Base-by-base conservation (phyloP, 2,329 filamentous ascomycete species). In the Nannizzia gypsea region DNA sequence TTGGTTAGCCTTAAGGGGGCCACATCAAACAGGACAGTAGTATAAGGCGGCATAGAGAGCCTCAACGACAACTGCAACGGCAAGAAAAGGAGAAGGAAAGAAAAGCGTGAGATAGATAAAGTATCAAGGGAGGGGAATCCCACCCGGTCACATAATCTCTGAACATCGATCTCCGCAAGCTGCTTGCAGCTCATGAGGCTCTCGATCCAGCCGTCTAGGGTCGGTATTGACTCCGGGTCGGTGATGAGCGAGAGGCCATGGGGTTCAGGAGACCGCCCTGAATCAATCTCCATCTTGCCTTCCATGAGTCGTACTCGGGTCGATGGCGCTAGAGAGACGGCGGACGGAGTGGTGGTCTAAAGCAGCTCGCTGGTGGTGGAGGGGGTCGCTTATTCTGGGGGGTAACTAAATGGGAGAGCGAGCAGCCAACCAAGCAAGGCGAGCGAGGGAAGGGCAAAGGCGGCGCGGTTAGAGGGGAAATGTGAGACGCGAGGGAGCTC, bases 111-210 rank as follows among this genome's bases (percentile, higher is more conserved):
- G 31, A 13, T 59, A 34, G 44, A 46, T 15, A 59, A 17, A 26
- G 26, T 5, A 3, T 36, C 31, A 36, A 54, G n/a, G 26, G 50
- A 28, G 28, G 6, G 38, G 24, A 20, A 20, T 34, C 84, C 70
- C 78, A 95, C 92, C 87, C 96, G 95, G 74, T 97, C 93, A 80
- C 93, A 99, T 72, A 99, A 84, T 74, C 92, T 87, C 79, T 95
- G 90, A 64, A 99, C 93, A 73, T 99, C 93, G 66, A 83, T 81
- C 80, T 99, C 93, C 63, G 89, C 85, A 75, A 99, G 82, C 82
- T 97, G 93, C 81, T 99, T 99, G 88, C 93, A 99, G 72, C 78
- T 85, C 92, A 99, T 97, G 77, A 99, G 81, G 79, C 83, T 91
- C 81, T 96, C 92, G 73, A 99, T 97, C 93, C 93, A 99, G 71